Evolutionary conservation across 1,139 yeast species (phyloP).

Genomic region (Scheffersomyces segobiensis): DNA sequence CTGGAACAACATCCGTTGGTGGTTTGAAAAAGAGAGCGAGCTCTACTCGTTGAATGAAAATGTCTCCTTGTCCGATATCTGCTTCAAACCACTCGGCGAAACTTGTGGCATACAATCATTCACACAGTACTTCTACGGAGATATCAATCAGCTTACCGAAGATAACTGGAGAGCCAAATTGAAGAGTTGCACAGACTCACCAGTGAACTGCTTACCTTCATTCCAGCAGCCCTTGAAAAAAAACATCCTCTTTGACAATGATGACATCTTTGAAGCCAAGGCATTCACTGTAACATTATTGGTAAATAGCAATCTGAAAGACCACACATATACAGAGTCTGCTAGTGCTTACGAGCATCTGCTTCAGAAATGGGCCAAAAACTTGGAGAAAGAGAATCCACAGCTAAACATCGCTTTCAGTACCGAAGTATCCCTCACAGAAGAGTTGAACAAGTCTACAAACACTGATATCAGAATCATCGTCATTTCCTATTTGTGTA

Average conservation of each 20-base stretch:
- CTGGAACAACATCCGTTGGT: conserved; percentile 78
- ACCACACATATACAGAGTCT: conserved; percentile 35
- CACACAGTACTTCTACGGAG: conserved; percentile 83
- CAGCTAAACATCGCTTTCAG: conserved; percentile 70
- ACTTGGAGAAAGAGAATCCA: conserved; percentile 41
- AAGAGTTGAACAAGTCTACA: conserved; percentile 79
- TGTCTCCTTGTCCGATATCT: conserved; percentile 59
- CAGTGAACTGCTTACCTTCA: conserved; percentile 85
- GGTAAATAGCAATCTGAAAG: conserved; percentile 45
- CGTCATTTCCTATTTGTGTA: conserved; percentile 72
- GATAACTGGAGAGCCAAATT: conserved; percentile 56
- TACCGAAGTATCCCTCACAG: conserved; percentile 80
- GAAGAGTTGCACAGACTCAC: conserved; percentile 66
- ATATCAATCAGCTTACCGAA: conserved; percentile 50
- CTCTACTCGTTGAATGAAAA: conserved; percentile 33
- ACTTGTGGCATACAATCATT: conserved; percentile 88
- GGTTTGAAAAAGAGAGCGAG: conserved; percentile 74
- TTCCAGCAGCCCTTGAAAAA: conserved; percentile 89
- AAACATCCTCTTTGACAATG: conserved; percentile 58
- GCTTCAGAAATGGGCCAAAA: conserved; percentile 56
- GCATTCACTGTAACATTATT: conserved; percentile 80
- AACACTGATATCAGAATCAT: conserved; percentile 77
- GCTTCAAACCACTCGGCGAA: conserved; percentile 78
- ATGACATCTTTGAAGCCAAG: conserved; percentile 55
- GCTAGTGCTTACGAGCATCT: conserved; percentile 67